These are phyloP conservation scores for Marasmius tenuissimus DNA, from an alignment of 1,284 basidiomycete species.

Conservation along the genomic window DNA sequence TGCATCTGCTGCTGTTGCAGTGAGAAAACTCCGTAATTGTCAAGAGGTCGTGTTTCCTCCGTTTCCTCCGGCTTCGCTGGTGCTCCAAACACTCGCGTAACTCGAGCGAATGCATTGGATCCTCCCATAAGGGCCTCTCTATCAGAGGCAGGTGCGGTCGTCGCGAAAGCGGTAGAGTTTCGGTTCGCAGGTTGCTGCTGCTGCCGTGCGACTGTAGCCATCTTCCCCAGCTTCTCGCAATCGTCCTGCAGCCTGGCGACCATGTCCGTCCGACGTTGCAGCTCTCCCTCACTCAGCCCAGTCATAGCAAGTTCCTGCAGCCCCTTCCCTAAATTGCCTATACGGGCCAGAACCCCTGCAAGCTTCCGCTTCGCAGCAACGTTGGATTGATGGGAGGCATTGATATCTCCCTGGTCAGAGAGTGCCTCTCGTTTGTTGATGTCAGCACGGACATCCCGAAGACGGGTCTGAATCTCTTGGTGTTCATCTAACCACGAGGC, in stretches of 20 bases:
- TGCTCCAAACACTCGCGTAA: slow-evolving; percentile 81
- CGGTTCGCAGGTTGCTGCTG: slow-evolving; percentile 39
- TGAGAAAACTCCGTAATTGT: slow-evolving; percentile 77
- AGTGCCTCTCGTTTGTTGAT: slow-evolving; percentile 87
- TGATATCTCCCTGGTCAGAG: slow-evolving; percentile 70
- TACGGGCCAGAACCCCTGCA: slow-evolving; percentile 68
- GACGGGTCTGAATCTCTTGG: slow-evolving; percentile 66
- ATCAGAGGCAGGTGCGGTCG: slow-evolving; percentile 54
- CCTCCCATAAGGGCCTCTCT: slow-evolving; percentile 62
- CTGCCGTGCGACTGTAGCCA: slow-evolving; percentile 72
- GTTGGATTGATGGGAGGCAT: slow-evolving; percentile 75
- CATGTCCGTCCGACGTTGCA: slow-evolving; percentile 82
- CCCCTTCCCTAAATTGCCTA: slow-evolving; percentile 71
- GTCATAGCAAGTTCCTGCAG: slow-evolving; percentile 62
- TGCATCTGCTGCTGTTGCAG: slow-evolving; percentile 82
- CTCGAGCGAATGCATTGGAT: slow-evolving; percentile 39
- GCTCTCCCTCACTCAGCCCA: slow-evolving; percentile 82
- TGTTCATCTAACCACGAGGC: slow-evolving; percentile 88
- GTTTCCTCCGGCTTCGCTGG: slow-evolving; percentile 74
- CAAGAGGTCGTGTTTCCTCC: slow-evolving; percentile 81
- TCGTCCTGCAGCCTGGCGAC: slow-evolving; percentile 82
- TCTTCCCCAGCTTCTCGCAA: slow-evolving; percentile 78
- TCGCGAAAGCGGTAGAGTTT: slow-evolving; percentile 26
- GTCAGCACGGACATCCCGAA: slow-evolving; percentile 80
- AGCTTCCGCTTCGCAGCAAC: slow-evolving; percentile 84